Conservation (phyloP, 2,329 filamentous ascomycete species). For the Huntiella bhutanensis region DNA sequence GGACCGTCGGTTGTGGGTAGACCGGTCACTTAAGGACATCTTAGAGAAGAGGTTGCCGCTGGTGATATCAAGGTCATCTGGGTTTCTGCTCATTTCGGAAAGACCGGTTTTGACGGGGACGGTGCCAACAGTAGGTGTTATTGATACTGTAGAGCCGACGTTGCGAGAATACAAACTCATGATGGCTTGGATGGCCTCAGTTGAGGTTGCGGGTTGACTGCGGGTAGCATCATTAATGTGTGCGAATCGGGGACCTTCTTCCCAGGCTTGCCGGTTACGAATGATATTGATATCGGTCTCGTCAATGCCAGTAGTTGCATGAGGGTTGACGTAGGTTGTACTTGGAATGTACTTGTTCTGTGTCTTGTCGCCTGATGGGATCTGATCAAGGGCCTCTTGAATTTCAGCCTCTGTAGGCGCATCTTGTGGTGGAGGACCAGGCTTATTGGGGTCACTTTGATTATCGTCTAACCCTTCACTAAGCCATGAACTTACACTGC, state of each 20-base stretch:
- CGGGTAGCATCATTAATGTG: constrained; percentile 20
- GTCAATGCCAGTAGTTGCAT: constrained; percentile 23
- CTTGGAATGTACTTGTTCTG: constrained; percentile 30
- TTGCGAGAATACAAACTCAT: constrained; percentile 35
- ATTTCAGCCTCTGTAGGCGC: background rate
- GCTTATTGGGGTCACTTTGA: background rate
- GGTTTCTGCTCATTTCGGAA: constrained; percentile 13
- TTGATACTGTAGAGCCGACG: constrained; percentile 39
- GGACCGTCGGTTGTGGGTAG: constrained; percentile 22
- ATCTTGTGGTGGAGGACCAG: background rate
- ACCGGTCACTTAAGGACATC: constrained; percentile 26
- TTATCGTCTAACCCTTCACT: background rate
- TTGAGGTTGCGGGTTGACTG: constrained; percentile 21
- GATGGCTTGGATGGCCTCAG: constrained; percentile 30
- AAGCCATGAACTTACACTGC: constrained; percentile 33
- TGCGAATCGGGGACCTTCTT: constrained; percentile 27
- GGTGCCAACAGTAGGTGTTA: constrained; percentile 52
- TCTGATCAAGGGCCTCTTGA: constrained; percentile 11
- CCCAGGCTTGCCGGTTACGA: constrained; percentile 24
- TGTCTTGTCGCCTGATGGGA: constrained; percentile 28
- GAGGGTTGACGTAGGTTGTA: constrained; percentile 29
- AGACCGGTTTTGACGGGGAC: constrained; percentile 22
- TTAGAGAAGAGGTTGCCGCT: constrained; percentile 46
- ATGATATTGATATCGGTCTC: constrained; percentile 31
- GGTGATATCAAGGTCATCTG: constrained; percentile 38